Base-by-base conservation (phyloP, 78 protist genomes). In the Dictyostelium purpureum region DNA sequence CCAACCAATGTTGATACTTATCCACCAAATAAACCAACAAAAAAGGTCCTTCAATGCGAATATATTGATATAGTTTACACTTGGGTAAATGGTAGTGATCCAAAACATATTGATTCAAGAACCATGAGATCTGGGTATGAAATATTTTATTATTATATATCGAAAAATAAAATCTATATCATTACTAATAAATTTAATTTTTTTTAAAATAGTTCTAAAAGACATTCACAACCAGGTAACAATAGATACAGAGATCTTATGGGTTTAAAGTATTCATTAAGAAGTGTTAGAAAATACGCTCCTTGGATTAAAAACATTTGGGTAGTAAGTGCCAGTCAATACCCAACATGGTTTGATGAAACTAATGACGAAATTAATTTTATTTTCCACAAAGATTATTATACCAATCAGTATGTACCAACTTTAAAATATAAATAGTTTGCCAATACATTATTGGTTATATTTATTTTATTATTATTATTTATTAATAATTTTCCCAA, bases 191-290 rank as follows among this genome's bases (percentile, higher is more conserved):
- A n/a, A n/a, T n/a, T n/a, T n/a, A n/a, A n/a, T n/a, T n/a, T n/a
- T n/a, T n/a, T n/a, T n/a, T n/a, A n/a, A n/a, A n/a, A n/a, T 28
- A 63, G 71, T 51, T 14, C 31, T 35, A 51, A 24, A 21, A 47
- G 81, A 51, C 56, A 75, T 31, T 75, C 81, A 51, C 6, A 63
- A 75, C 81, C 81, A 38, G 81, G 81, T 51, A 75, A 75, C 28
- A 59, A 70, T 70, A 85, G 92, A 73, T 52, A 52, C 35, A 70
- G 92, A 73, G 92, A 85, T 73, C 38, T 85, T 16, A 85, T 85
- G 92, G 92, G 92, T 21, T 45, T 85, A 11, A 85, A 73, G 61
- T 85, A 85, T 40, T 73, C 83, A 26, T 21, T 85, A 11, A 70
- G 92, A 43, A 49, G 70, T n/a, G n/a, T 85, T 24, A 85, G 61